A percentile compares a stretch with the other conserved stretches of the same genome.
These are phyloP conservation scores for Xanthoconium separans DNA, from an alignment of 1,284 basidiomycete species.

Conservation along the genomic window DNA sequence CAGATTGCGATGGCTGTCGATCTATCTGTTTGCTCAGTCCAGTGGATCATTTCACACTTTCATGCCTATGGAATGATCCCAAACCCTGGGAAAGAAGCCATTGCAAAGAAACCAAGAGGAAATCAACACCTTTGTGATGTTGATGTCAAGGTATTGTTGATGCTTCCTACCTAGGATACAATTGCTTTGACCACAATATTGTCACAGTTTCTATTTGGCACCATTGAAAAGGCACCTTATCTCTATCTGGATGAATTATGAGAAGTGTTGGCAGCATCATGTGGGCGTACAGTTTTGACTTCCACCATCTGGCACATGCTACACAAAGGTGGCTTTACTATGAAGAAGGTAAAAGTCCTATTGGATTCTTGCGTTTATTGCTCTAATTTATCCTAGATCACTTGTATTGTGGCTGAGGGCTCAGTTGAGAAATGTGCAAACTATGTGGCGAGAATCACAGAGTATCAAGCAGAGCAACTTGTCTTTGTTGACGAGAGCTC, in stretches of 20 bases:
- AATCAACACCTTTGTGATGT: background rate
- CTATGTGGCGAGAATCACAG: conserved; percentile 20
- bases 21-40: background rate
- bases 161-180: no score
- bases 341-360: conserved; percentile 23
- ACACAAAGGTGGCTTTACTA: background rate
- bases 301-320: background rate
- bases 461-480: background rate
- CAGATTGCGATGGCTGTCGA: background rate
- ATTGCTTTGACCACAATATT: no score
- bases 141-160: background rate
- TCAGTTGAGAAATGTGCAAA: conserved; percentile 20
- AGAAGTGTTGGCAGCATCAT: background rate
- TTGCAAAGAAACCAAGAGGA: background rate
- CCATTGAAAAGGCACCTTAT: background rate
- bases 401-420: conserved; percentile 22
- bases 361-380: background rate
- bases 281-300: background rate
- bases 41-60: background rate
- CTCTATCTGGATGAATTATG: conserved; percentile 3
- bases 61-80: background rate
- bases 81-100: background rate
- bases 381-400: conserved; percentile 18
- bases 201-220: conserved; percentile 2
- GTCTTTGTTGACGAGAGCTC: background rate